Base-by-base conservation (phyloP, 176 grass and related monocot genomes). In the Bonia amplexicaulis region DNA sequence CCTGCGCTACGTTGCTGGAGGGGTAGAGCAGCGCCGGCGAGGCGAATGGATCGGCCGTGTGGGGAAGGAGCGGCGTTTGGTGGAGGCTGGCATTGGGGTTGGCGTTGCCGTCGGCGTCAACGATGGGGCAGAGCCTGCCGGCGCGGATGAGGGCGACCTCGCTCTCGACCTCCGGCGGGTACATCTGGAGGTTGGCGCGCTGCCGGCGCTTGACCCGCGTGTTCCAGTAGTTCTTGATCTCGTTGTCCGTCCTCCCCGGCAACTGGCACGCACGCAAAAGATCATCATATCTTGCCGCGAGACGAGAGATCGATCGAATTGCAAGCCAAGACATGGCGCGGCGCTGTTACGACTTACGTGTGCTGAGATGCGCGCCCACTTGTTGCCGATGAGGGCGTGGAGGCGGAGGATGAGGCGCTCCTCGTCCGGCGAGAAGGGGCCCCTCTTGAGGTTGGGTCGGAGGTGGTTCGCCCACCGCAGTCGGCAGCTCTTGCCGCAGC, bases 211-310 rank as follows among this genome's bases (percentile, higher is more conserved):
- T 92, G 47, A 86, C n/a, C 66, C 86, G 95, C 64, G 95, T 97
- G 92, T 97, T 97, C 95, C 95, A 97, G 89, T 97, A 93, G 90
- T 97, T 97, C 84, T 95, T 97, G 87, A 94, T 97, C 85, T 97
- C 95, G 82, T 97, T 97, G 77, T 97, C 92, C 39, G 95, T 95
- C 71, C 95, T 86, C 0, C 95, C 95, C 1, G 95, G 95, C 5
- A 98, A 68, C 69, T 52, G 15, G 13, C 13, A 49, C 47, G 13
- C 12, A 49, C 13, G 47, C 13, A 49, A 49, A 49, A 49, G 13
- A 14, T 15, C 13, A 45, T 49, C 47, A 2, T 45, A 49, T 49
- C 47, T 49, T 15, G 47, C 47, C 13, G 47, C 47, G 47, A 49
- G 47, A 14, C 12, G 47, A 14, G 12, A 5, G 12, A 48, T 48